phyloP scores from a whole-genome alignment of 164 flowering plant species.

The Cinnamomum chago region DNA sequence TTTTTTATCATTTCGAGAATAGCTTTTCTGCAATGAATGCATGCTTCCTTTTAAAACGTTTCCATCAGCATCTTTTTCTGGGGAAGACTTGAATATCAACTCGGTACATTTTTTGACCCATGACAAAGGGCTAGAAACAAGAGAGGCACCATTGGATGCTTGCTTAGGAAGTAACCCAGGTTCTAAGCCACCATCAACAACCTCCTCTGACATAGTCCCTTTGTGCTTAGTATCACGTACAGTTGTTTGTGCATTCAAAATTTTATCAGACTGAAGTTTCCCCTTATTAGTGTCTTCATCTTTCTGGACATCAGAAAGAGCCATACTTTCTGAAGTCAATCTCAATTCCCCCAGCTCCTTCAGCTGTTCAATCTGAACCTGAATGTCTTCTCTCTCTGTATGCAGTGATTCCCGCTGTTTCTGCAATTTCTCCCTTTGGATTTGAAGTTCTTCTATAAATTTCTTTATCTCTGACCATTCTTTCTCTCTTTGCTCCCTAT shows the following conservation, averaged over 20 bases:
- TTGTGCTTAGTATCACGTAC: constrained; percentile 15
- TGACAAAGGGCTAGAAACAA: constrained; percentile 45
- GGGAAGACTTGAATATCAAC: constrained; percentile 44
- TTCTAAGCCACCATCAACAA: constrained; percentile 15
- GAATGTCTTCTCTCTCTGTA: constrained; percentile 68
- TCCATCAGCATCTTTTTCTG: constrained; percentile 26
- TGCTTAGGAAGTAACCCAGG: constrained; percentile 18
- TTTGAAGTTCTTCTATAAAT: constrained; percentile 74
- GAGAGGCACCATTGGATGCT: constrained; percentile 23
- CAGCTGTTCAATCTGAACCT: constrained; percentile 50
- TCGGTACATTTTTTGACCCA: constrained; percentile 74
- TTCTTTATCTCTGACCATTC: constrained; percentile 72
- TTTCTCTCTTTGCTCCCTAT: constrained; percentile 65
- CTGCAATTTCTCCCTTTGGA: constrained; percentile 71
- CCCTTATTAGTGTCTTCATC: constrained; percentile 18
- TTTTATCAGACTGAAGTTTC: constrained; percentile 24
- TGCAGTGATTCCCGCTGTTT: constrained; percentile 75
- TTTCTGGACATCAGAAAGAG: constrained; percentile 28
- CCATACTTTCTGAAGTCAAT: constrained; percentile 40
- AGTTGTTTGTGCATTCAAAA: constrained; percentile 18
- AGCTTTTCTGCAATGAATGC: constrained; percentile 5
- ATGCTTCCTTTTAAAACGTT: not conserved
- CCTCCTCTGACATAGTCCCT: constrained; percentile 11
- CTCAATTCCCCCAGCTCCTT: constrained; percentile 56
- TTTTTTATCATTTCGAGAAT: constrained; percentile 5